phyloP scores from a whole-genome alignment of 1,284 basidiomycete genomes.

The Cutaneotrichosporon spelunceum region DNA sequence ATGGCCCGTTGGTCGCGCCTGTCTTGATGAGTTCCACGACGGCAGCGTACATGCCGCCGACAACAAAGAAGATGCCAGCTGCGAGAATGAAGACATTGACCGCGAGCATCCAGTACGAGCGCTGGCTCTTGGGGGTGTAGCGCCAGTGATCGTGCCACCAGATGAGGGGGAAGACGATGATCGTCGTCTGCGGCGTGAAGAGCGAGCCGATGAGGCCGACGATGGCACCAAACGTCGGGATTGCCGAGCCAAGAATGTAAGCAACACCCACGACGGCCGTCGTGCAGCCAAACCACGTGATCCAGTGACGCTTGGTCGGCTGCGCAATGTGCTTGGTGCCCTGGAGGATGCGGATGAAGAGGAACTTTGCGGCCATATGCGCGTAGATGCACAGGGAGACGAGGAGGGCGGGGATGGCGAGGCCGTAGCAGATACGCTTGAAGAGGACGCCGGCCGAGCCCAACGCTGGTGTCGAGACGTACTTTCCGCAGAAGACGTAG shows the following conservation, averaged over 20 bases:
- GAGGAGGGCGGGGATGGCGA: slow-evolving; percentile 45
- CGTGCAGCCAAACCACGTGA: slow-evolving; percentile 29
- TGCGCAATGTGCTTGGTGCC: slow-evolving; percentile 31
- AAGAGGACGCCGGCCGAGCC: slow-evolving; percentile 47
- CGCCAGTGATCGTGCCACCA: slow-evolving; percentile 22
- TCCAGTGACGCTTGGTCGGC: slow-evolving; percentile 33
- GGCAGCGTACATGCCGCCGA: slow-evolving; percentile 41
- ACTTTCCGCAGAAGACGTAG: slow-evolving; percentile 45
- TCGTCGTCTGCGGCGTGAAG: slow-evolving; percentile 15
- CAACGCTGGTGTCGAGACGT: slow-evolving; percentile 46
- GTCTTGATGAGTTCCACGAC: slow-evolving; percentile 65
- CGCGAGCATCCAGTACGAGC: slow-evolving; percentile 23
- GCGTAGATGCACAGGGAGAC: slow-evolving; percentile 28
- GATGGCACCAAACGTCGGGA: slow-evolving; percentile 27
- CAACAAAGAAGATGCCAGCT: slow-evolving; percentile 30
- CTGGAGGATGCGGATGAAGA: slow-evolving; percentile 35
- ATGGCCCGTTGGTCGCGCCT: slow-evolving; percentile 20
- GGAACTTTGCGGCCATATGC: slow-evolving; percentile 36
- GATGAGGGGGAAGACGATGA: slow-evolving; percentile 15
- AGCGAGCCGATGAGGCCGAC: slow-evolving; percentile 36
- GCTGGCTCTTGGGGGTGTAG: slow-evolving; percentile 17
- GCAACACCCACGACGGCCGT: background rate
- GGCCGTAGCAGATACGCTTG: slow-evolving; percentile 50
- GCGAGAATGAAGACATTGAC: slow-evolving; percentile 27
- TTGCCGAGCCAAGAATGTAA: slow-evolving; percentile 15